These are phyloP conservation scores for Penicillium digitatum DNA, from an alignment of 2,329 filamentous ascomycete species.

Conservation along the genomic window DNA sequence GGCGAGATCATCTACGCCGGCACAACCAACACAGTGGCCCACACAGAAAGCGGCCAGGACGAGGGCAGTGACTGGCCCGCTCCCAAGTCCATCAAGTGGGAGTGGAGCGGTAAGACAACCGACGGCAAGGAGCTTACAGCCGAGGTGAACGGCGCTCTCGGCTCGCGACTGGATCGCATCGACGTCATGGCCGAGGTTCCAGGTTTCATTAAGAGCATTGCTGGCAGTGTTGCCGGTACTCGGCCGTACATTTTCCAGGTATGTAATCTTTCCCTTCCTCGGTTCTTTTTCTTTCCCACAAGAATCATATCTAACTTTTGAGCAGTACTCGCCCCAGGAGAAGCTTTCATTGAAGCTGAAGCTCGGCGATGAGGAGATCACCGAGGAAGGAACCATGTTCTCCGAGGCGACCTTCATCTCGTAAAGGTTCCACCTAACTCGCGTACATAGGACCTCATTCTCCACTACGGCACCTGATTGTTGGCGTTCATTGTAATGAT, in stretches of 20 bases:
- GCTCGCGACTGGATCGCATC: constrained; percentile 70
- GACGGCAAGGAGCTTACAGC: constrained; percentile 71
- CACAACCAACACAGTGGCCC: constrained; percentile 60
- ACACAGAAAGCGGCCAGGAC: constrained; percentile 68
- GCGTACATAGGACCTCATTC: constrained; percentile 30
- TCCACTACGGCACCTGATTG: constrained; percentile 15
- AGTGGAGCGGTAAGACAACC: constrained; percentile 73
- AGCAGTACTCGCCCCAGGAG: constrained; percentile 64
- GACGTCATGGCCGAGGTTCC: constrained; percentile 97
- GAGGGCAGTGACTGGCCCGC: constrained; percentile 82
- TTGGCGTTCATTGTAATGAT: constrained; percentile 28
- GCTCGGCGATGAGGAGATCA: constrained; percentile 71
- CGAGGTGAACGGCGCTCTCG: constrained; percentile 64
- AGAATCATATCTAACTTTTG: background rate
- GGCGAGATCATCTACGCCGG: constrained; percentile 74
- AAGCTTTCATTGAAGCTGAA: constrained; percentile 76
- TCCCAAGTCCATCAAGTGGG: constrained; percentile 68
- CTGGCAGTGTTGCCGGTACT: constrained; percentile 80
- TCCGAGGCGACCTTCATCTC: constrained; percentile 96
- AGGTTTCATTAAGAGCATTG: constrained; percentile 90
- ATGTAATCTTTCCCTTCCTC: constrained; percentile 25
- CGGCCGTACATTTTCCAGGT: constrained; percentile 98
- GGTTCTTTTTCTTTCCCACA: background rate
- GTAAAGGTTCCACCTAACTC: constrained; percentile 30
- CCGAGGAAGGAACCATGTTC: constrained; percentile 75